Percentiles rank a stretch among this genome's conserved stretches.
Evolutionary conservation across 179 eudicot genomes (phyloP).

Genomic region (Carnegiea gigantea): DNA sequence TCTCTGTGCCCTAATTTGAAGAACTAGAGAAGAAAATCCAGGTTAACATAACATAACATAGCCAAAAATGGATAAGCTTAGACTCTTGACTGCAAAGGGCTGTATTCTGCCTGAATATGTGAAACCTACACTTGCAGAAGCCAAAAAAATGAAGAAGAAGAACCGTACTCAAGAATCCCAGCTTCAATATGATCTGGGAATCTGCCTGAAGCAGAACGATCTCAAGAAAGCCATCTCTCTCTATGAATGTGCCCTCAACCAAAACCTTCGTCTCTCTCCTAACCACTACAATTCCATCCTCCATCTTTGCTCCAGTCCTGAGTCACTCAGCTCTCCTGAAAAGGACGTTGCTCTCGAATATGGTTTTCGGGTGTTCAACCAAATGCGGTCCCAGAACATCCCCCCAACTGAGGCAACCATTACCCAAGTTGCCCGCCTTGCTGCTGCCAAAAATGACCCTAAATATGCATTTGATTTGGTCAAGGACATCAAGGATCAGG

Average conservation of each 20-base stretch:
- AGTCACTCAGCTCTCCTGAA: constrained; percentile 29
- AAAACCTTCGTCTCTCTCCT: constrained; percentile 42
- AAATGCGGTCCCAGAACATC: constrained; percentile 47
- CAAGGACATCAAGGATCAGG: constrained; percentile 36
- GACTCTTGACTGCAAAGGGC: background rate
- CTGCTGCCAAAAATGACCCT: constrained; percentile 57
- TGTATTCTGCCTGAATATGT: background rate
- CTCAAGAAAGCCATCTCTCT: constrained; percentile 59
- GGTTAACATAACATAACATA: no score
- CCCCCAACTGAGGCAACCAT: constrained; percentile 68
- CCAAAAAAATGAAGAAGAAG: constrained; percentile 43
- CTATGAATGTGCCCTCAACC: constrained; percentile 54
- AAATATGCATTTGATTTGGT: constrained; percentile 61
- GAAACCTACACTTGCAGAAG: background rate
- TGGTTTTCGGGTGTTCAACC: constrained; percentile 54
- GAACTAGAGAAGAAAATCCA: no score
- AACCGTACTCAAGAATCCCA: constrained; percentile 53
- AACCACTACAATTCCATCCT: constrained; percentile 72
- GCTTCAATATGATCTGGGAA: constrained; percentile 56
- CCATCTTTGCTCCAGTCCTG: constrained; percentile 59
- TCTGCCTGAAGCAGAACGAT: constrained; percentile 59
- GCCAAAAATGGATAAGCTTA: no score
- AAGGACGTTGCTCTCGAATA: constrained; percentile 50
- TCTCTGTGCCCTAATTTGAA: no score
- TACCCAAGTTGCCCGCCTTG: constrained; percentile 58